phyloP scores from a whole-genome alignment of 768 basidiomycete species.

The Glaciozyma martinii region DNA sequence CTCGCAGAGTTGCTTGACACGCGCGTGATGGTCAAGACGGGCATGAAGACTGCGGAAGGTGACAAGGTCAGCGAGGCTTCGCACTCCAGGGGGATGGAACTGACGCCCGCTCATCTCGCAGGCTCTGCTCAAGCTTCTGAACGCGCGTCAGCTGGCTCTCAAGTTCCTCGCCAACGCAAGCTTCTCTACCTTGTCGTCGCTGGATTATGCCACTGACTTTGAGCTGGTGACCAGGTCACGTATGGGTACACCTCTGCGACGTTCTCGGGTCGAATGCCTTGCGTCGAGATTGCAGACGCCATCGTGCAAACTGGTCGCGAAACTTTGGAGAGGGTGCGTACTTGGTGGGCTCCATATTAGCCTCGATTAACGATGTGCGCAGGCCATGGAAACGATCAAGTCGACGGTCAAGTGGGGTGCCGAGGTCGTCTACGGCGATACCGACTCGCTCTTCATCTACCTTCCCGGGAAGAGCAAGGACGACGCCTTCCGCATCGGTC shows the following conservation, averaged over 20 bases:
- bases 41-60: conserved; percentile 69
- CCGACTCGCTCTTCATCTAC: conserved; percentile 88
- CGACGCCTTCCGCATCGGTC: conserved; percentile 83
- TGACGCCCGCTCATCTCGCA: conserved; percentile 36
- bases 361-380: not conserved
- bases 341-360: not conserved
- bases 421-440: conserved; percentile 91
- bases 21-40: conserved; percentile 94
- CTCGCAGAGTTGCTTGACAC: conserved; percentile 84
- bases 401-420: conserved; percentile 75
- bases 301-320: conserved; percentile 95
- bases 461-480: conserved; percentile 85
- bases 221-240: conserved; percentile 41
- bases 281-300: conserved; percentile 93
- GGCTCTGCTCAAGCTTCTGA: conserved; percentile 65
- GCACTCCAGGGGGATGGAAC: not conserved
- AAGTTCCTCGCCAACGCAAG: conserved; percentile 82
- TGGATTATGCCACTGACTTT: not conserved
- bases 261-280: conserved; percentile 95
- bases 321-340: conserved; percentile 75
- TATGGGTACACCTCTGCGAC: conserved; percentile 94
- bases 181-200: no score
- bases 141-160: conserved; percentile 83
- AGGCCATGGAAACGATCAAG: conserved; percentile 79
- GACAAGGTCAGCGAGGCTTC: conserved; percentile 54